These are phyloP conservation scores for Aegilops umbellulata DNA, from an alignment of 176 grass and related monocot species.

Conservation along the genomic window DNA sequence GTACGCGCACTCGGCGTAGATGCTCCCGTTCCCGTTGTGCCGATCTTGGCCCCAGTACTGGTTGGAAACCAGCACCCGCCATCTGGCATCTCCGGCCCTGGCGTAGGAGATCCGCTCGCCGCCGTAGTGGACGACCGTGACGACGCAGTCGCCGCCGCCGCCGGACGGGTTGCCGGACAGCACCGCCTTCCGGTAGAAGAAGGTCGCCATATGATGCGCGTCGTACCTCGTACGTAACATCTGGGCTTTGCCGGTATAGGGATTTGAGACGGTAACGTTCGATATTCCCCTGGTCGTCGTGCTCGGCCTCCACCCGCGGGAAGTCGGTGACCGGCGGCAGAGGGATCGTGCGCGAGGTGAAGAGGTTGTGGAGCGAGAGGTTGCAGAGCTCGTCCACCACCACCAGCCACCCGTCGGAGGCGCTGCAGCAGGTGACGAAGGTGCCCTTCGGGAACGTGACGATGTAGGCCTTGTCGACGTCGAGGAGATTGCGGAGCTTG, in stretches of 20 bases:
- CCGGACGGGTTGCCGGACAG: slow-evolving; percentile 12
- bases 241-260: too few relatives aligned
- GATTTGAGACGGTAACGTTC: not conserved
- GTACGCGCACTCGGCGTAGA: slow-evolving; percentile 5
- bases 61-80: not conserved
- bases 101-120: not conserved
- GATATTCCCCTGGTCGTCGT: not conserved
- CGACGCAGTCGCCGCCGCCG: not conserved
- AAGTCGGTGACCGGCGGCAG: slow-evolving; percentile 3
- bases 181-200: slow-evolving; percentile 36
- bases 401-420: not conserved
- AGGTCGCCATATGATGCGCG: not conserved
- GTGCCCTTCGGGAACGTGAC: not conserved
- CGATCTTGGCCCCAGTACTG: not conserved
- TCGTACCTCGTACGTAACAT: not conserved
- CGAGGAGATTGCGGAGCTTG: not conserved
- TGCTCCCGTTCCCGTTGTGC: not conserved
- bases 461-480: not conserved
- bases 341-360: not conserved
- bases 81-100: not conserved
- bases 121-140: not conserved
- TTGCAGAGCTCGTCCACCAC: not conserved
- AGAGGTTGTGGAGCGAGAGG: not conserved
- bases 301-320: not conserved
- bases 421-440: not conserved